phyloP scores from a whole-genome alignment of 2,329 filamentous ascomycete species.

The Tolypocladium sp. region DNA sequence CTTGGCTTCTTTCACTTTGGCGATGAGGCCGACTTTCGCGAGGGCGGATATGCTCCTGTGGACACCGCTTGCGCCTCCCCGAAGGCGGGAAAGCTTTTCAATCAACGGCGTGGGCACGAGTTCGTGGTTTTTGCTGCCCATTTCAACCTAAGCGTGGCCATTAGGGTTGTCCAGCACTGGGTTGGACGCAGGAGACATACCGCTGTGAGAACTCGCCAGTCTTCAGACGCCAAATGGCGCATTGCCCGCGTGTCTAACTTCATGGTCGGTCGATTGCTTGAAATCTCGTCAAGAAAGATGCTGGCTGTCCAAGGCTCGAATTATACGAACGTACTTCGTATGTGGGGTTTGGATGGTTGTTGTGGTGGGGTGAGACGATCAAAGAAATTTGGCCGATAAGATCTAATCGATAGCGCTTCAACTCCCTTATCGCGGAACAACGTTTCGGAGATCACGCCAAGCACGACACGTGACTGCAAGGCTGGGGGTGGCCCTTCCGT shows the following conservation, averaged over 20 bases:
- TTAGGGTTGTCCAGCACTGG: neutral
- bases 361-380: slow-evolving; percentile 13
- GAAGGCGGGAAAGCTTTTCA: slow-evolving; percentile 70
- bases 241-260: slow-evolving; percentile 91
- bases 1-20: slow-evolving; percentile 86
- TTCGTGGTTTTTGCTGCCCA: slow-evolving; percentile 93
- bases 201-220: slow-evolving; percentile 90
- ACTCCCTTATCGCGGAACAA: slow-evolving; percentile 5
- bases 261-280: slow-evolving; percentile 43
- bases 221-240: slow-evolving; percentile 83
- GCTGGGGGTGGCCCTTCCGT: slow-evolving; percentile 13
- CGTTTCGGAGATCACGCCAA: slow-evolving; percentile 3
- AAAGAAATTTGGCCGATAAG: slow-evolving; percentile 18
- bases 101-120: slow-evolving; percentile 89
- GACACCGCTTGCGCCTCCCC: slow-evolving; percentile 68
- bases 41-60: slow-evolving; percentile 82
- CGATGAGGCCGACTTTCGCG: slow-evolving; percentile 86
- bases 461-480: slow-evolving; percentile 21
- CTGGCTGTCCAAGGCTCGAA: neutral
- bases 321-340: too few relatives aligned
- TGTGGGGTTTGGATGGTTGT: slow-evolving; percentile 15
- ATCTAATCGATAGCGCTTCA: slow-evolving; percentile 20
- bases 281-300: neutral
- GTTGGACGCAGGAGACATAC: slow-evolving; percentile 40
- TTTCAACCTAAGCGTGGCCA: slow-evolving; percentile 61